These are phyloP conservation scores for Lachancea quebecensis DNA, from an alignment of 805 yeast species.

Conservation along the genomic window DNA sequence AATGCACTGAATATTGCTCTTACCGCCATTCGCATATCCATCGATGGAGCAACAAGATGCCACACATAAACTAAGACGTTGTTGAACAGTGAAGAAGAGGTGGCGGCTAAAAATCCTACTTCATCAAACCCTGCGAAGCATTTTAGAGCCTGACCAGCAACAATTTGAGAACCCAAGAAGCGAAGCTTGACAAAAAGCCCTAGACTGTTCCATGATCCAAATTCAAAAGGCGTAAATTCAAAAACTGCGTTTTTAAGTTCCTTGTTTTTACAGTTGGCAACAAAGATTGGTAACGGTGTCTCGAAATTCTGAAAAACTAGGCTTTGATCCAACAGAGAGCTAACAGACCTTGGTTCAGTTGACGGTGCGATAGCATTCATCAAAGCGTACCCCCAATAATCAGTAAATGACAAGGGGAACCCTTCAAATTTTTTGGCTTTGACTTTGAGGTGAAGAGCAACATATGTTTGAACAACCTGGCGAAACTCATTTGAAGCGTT, in stretches of 20 bases:
- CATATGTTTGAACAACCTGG: conserved; percentile 41
- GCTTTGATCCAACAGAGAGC: conserved; percentile 20
- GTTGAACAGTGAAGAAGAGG: conserved; percentile 59
- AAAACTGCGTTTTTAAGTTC: conserved; percentile 33
- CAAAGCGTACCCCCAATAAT: conserved; percentile 63
- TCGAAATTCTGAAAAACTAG: conserved; percentile 32
- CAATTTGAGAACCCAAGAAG: conserved; percentile 45
- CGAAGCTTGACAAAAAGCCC: conserved; percentile 43
- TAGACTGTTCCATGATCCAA: conserved; percentile 59
- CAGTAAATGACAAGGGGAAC: conserved; percentile 52
- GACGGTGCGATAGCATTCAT: conserved; percentile 33
- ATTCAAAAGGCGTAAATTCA: conserved; percentile 60
- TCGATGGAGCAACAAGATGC: conserved; percentile 31
- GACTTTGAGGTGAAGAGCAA: conserved; percentile 47
- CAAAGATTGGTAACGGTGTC: conserved; percentile 46
- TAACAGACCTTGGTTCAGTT: conserved; percentile 36
- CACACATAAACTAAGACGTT: conserved; percentile 45
- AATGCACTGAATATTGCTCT: conserved; percentile 27
- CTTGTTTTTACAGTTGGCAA: conserved; percentile 37
- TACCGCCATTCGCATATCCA: conserved; percentile 32
- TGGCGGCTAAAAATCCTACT: conserved; percentile 52
- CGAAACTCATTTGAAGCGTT: conserved; percentile 27
- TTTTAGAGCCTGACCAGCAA: conserved; percentile 36
- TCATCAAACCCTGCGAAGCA: conserved; percentile 54
- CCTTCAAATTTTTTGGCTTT: conserved; percentile 47